Base-by-base conservation (phyloP, 2,329 filamentous ascomycete species). In the Tolypocladium tropicale region DNA sequence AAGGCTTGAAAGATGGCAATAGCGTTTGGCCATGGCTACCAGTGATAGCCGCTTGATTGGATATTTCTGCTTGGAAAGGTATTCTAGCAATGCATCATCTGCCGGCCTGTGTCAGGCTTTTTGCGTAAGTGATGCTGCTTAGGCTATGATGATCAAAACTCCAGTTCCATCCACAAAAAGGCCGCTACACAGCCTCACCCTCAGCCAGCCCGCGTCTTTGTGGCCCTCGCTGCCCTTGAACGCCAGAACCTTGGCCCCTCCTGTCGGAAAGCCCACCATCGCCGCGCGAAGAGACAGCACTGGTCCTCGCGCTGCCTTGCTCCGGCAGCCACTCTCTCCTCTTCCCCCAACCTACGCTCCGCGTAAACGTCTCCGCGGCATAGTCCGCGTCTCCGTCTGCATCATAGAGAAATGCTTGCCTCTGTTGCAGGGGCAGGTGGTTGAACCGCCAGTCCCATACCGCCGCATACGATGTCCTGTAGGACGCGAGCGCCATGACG, bases 401-500 rank as follows among this genome's bases (percentile, higher is more conserved):
- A 3, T 55, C 61, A 46, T 57, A 59, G 11, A 21, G 14, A 23
- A 62, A 57, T 2, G 59, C 53, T 46, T 58, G 52, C 4, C 59
- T 63, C 32, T 72, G 67, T 58, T 70, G 69, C 53, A 90, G 75
- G 1, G 86, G 85, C 30, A 90, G 81, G 64, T 90, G 86, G 56
- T 83, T 83, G 61, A 72, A 84, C 12, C 85, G 73, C 76, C 83
- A 88, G 67, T 90, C 84, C 80, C 84, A 89, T 32, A 89, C 72
- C 2, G 79, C 77, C 0, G 85, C 84, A 61, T 87, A 90, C 1
- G 82, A 78, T 74, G 84, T 83, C 28, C 87, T 75, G 67, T 88
- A 90, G 0, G 79, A 70, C 2, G 77, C 79, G 58, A 88, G 77
- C 0, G 85, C 85, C 68, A 84, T 80, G 46, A 80, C 61, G 1